Evolutionary conservation across 148 eudicot species (phyloP), one percentile per base, ranked within the genome.

Genomic region (Silene conica): DNA sequence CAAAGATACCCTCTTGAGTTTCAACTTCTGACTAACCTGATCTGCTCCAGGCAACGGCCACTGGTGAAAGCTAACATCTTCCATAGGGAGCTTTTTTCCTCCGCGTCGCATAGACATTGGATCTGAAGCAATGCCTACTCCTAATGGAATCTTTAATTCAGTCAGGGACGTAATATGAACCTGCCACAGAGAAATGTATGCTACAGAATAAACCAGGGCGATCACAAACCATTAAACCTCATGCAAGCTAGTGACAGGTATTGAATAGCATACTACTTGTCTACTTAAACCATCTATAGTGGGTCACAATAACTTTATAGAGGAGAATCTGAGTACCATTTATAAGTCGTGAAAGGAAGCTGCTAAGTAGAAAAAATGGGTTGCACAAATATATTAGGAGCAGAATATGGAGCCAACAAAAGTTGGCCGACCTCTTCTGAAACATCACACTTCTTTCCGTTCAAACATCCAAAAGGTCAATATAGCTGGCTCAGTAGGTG

Each of bases 61-160:
- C 22, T 73, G 84, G 83, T 86, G 89, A 82, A 85, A 95, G 78
- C 87, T 83, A 65, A 92, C 89, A 83, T 95, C 98, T 84, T 95
- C 98, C 98, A 95, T 95, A 4, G 93, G 96, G 73, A 95, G 82
- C 83, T 86, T 90, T 81, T 87, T 95, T 38, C 84, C 98, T 75
- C 98, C 98, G 78, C 90, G 90, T 11, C 98, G 92, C 71, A 86
- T 63, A 73, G 97, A 83, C 98, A 95, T 95, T 48, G 98, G 93
- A 83, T 95, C 98, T 54, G 92, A 86, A 56, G 92, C 97, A 62
- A 95, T 72, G 48, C 97, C 98, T 81, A 95, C 81, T 68, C 96
- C 92, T 79, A 92, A 87, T 75, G 97, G 96, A 67, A 85, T 77
- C 76, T 81, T 74, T 72, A 63, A 81, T 76, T 86, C 89, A 43